Base-by-base conservation (phyloP, 768 basidiomycete genomes). In the Lyophyllum decastes region DNA sequence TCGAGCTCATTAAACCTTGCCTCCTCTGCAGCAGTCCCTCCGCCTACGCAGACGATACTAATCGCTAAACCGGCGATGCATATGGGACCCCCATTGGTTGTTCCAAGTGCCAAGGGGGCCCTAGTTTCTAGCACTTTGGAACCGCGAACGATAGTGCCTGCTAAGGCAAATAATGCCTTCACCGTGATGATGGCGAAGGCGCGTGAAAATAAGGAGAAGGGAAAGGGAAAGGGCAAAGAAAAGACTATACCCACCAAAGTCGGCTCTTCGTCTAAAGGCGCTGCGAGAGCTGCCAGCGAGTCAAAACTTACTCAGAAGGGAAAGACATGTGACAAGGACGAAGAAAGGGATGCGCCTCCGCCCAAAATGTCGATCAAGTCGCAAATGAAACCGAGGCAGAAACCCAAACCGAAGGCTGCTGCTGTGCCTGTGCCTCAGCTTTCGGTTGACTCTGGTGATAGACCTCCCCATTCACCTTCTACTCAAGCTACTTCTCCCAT, bases 351-450 rank as follows among this genome's bases (percentile, higher is more conserved):
- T 38, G 40, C 52, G 41, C 59, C 60, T 12, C 61, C 62, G 33
- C 38, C 56, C 38, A 74, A 73, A 55, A 22, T 61, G 41, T 73
- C 73, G 49, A 57, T 72, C 63, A 78, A 73, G 70, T 64, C 67
- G 34, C 74, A 69, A 61, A 76, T 73, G 77, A 70, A 70, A 24
- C 64, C 66, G 17, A 66, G 69, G 56, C 68, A 52, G 46, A 68
- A 68, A 49, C 40, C 55, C 5, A 69, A 73, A 57, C 66, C 72
- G 19, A 72, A 76, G 52, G 60, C 72, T 27, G 50, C 62, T 10
- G 66, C 69, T 24, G 54, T 66, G 16, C 49, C 56, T 17, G 17
- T 45, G 24, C 52, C 52, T 17, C 44, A 22, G 4, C 16, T 25
- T 10, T 25, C 52, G 19, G 35, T n/a, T 22, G 51, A 45, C 0